Percentiles rank a stretch among this genome's conserved stretches.
Evolutionary conservation across 2,329 filamentous ascomycete species (phyloP).

Genomic region (Tolypocladium paradoxum): DNA sequence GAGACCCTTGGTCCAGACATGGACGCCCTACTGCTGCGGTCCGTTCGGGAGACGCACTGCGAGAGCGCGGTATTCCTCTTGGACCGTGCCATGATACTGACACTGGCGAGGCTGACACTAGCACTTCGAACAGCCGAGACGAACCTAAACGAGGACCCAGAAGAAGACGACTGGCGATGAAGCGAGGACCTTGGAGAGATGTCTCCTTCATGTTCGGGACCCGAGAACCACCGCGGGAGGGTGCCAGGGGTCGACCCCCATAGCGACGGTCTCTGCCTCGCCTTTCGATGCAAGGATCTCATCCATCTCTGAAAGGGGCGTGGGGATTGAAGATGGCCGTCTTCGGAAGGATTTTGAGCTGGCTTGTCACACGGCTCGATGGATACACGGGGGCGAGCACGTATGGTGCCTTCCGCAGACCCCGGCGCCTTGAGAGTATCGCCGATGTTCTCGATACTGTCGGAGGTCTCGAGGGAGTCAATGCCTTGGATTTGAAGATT

Average conservation of each 20-base stretch:
- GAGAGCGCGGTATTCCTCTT: slow-evolving; percentile 41
- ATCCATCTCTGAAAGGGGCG: slow-evolving; percentile 63
- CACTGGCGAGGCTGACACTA: slow-evolving; percentile 64
- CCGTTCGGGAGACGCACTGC: slow-evolving; percentile 44
- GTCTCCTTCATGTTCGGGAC: background rate
- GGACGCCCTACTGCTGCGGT: slow-evolving; percentile 52
- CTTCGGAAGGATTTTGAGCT: slow-evolving; percentile 1
- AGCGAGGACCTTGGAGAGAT: slow-evolving; percentile 1
- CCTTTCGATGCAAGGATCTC: slow-evolving; percentile 53
- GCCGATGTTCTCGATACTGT: slow-evolving; percentile 20
- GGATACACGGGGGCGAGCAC: slow-evolving; percentile 14
- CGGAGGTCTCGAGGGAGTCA: slow-evolving; percentile 25
- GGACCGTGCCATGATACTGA: slow-evolving; percentile 56
- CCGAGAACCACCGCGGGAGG: slow-evolving; percentile 1
- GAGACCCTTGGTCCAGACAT: slow-evolving; percentile 49
- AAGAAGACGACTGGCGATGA: slow-evolving; percentile 37
- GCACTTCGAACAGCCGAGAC: slow-evolving; percentile 74
- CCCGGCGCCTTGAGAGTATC: slow-evolving; percentile 1
- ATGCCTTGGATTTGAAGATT: slow-evolving; percentile 15
- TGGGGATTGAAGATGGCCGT: slow-evolving; percentile 5
- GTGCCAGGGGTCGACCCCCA: slow-evolving; percentile 3
- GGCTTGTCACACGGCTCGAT: slow-evolving; percentile 10
- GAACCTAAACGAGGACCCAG: slow-evolving; percentile 66
- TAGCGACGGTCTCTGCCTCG: slow-evolving; percentile 22
- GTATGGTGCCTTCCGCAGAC: background rate